Evolutionary conservation across 1,139 yeast genomes (phyloP).

Genomic region (Pichia cactophila): DNA sequence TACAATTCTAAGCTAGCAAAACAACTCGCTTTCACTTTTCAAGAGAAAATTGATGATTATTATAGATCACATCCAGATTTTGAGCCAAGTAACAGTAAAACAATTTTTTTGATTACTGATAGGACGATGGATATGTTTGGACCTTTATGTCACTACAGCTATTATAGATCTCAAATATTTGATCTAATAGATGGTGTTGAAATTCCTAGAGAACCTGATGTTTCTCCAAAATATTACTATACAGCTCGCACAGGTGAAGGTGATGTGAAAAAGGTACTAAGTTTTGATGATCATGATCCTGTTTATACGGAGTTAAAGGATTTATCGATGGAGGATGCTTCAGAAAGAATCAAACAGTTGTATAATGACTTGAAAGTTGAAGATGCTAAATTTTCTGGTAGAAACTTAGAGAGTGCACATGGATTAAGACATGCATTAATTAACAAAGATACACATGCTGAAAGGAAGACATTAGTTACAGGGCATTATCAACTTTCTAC

Average conservation of each 20-base stretch:
- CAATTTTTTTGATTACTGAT: constrained; percentile 71
- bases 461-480: constrained; percentile 19
- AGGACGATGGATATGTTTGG: constrained; percentile 78
- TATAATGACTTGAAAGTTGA: constrained; percentile 19
- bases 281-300: constrained; percentile 22
- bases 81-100: constrained; percentile 51
- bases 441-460: constrained; percentile 21
- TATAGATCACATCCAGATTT: constrained; percentile 62
- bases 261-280: constrained; percentile 17
- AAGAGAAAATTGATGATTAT: constrained; percentile 63
- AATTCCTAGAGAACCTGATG: constrained; percentile 38
- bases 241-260: constrained; percentile 50
- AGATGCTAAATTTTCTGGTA: constrained; percentile 18
- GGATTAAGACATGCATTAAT: constrained; percentile 25
- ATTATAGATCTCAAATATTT: constrained; percentile 91
- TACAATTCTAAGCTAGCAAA: constrained; percentile 65
- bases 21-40: constrained; percentile 68
- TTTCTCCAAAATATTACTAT: constrained; percentile 45
- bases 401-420: constrained; percentile 21
- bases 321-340: constrained; percentile 12
- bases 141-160: constrained; percentile 83
- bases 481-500: constrained; percentile 24
- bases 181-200: constrained; percentile 44
- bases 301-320: constrained; percentile 22
- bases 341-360: constrained; percentile 4